These are phyloP conservation scores for Cladosporium halotolerans DNA, from an alignment of 2,329 filamentous ascomycete genomes.

Conservation along the genomic window DNA sequence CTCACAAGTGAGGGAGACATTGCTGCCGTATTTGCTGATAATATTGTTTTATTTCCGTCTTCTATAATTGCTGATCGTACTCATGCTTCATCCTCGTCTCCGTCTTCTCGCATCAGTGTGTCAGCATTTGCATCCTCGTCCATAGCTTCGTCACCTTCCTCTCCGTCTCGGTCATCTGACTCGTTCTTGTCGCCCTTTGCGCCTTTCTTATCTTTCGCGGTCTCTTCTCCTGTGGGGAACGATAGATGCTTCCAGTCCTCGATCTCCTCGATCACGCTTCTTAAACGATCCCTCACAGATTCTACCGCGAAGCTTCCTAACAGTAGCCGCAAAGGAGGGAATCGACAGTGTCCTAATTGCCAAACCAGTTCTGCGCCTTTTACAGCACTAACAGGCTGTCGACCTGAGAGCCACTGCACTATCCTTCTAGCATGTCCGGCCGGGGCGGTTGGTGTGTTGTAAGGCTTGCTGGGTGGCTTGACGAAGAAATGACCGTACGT, in stretches of 20 bases:
- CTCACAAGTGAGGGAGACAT: no score
- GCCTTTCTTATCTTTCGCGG: conserved; percentile 20
- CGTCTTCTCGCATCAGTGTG: conserved; percentile 7
- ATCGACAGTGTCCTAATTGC: conserved; percentile 91
- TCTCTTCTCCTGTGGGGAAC: conserved; percentile 29
- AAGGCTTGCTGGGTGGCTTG: conserved; percentile 76
- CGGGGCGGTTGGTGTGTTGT: conserved; percentile 69
- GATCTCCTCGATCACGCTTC: conserved; percentile 82
- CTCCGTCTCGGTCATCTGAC: conserved; percentile 15
- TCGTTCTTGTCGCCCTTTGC: conserved; percentile 17
- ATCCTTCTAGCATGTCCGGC: conserved; percentile 84
- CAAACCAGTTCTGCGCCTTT: conserved; percentile 91
- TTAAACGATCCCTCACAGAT: conserved; percentile 82
- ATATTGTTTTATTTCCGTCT: no score
- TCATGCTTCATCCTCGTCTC: conserved; percentile 9
- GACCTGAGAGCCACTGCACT: conserved; percentile 88
- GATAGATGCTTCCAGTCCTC: conserved; percentile 37
- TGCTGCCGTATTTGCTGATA: no score
- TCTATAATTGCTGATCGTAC: no score
- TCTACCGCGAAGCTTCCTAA: conserved; percentile 92
- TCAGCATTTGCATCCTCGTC: conserved; percentile 17
- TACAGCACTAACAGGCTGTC: conserved; percentile 85
- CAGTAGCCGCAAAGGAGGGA: conserved; percentile 79
- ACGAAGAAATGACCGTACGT: conserved; percentile 90
- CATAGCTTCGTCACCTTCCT: conserved; percentile 20